These are phyloP conservation scores for Coemansia sp. DNA, from an alignment of 192 early-diverging fungal genomes.

Conservation along the genomic window DNA sequence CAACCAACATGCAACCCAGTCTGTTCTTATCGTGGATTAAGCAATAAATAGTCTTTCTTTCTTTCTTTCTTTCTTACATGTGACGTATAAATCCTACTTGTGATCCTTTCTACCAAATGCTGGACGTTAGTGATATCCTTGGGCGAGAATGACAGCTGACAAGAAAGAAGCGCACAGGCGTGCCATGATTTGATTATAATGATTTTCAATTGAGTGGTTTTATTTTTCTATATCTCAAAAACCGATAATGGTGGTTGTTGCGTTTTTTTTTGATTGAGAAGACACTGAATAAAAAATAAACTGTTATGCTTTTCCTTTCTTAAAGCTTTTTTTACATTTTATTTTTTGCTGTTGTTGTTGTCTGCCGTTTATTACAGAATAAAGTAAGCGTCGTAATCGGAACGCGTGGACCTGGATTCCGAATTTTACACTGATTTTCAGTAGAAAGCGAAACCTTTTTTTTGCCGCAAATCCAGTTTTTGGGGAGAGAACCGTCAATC, in stretches of 20 bases:
- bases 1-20: not conserved
- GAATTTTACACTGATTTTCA: not conserved
- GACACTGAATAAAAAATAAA: not conserved
- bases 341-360: not conserved
- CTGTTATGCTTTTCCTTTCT: not conserved
- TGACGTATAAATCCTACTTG: not conserved
- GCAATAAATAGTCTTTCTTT: too few species aligned
- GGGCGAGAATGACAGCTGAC: too few species aligned
- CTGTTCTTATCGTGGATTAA: conserved; percentile 1
- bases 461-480: too few species aligned
- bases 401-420: not conserved
- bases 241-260: too few species aligned
- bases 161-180: too few species aligned
- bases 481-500: not conserved
- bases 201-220: too few species aligned
- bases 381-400: conserved; percentile 5
- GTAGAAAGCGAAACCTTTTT: too few species aligned
- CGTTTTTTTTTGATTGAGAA: not conserved
- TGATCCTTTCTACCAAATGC: too few species aligned
- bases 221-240: too few species aligned
- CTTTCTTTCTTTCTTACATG: not conserved
- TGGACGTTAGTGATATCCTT: too few species aligned
- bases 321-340: conserved; percentile 6
- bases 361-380: not conserved
- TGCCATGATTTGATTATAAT: not conserved